Evolutionary conservation across 371 early-diverging fungal genomes (phyloP), one percentile per base, ranked within the genome.

Genomic region (Mucor indicus): DNA sequence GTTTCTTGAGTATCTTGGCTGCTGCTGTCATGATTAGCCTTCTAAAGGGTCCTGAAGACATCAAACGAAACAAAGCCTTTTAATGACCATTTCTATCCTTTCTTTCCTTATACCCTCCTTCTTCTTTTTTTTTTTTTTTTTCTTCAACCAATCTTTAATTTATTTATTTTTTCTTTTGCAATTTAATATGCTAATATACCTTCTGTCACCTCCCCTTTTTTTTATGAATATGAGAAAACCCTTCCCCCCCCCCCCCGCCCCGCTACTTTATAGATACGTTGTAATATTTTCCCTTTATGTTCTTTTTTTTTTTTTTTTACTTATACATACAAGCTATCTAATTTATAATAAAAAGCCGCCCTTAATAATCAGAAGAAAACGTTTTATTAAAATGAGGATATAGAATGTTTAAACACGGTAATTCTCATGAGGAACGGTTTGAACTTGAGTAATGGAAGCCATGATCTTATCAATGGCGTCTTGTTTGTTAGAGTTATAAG

Each of bases 391-490:
- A 23, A 13, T 33, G 33, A 35, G 22, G 32, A 20, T 31, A 19
- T 6, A 9, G 17, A 19, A 12, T 9, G 10, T 38, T 64, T 63
- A 72, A 46, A 48, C 65, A 60, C 60, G 76, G 43, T 76, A 76
- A 55, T 84, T 86, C 35, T 48, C 50, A 59, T 86, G 87, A 43
- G 87, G 80, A 63, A 78, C 77, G 33, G 90, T 86, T 51, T 88
- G 68, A 33, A 88, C 92, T n/a, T 69, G 77, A 21, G 78, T 67
- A 32, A 93, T 79, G 16, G 86, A 78, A n/a, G 75, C 78, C 22
- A 93, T 60, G 48, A 95, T 60, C 66, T 84, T 86, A 13, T 77
- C 72, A 42, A 90, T 66, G 20, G 92, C 94, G 36, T 60, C 61
- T 13, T 75, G 78, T 66, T 87, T 87, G 66, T 92, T 85, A 59